Evolutionary conservation across 2,329 filamentous ascomycete species (phyloP), one percentile per base, ranked within the genome.

Genomic region (Pseudocercospora musae): DNA sequence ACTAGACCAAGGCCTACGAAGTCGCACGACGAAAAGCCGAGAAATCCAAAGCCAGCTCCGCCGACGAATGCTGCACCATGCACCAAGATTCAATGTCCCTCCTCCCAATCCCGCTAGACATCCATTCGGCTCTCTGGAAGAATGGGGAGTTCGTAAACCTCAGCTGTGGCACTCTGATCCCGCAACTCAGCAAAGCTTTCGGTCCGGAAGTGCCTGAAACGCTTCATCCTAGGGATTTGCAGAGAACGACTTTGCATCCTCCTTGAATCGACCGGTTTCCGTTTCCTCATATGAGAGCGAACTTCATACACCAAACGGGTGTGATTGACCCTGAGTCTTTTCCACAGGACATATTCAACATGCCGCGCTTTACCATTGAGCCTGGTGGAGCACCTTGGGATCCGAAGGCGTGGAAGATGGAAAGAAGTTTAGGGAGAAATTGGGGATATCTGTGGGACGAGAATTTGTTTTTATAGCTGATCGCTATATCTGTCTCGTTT

Each of bases 241-340:
- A 79, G 58, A 67, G 72, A 7, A 68, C 66, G 1, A 70, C 71
- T 3, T 66, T 74, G 20, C 77, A 79, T 64, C 72, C 72, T 21
- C 68, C 70, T 0, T 79, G 76, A 75, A 73, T 79, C 50, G 78
- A 79, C 61, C 71, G 76, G n/a, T 75, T 79, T 29, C 77, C 77
- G 0, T 78, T 78, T 54, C 77, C 76, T 5, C 70, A 69, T 25
- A 73, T 79, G 70, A 67, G 78, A n/a, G 75, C 79, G 54, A 74
- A 72, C 53, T 60, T 79, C 50, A 79, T 79, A 42, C n/a, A 21
- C n/a, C 18, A 62, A n/a, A 11, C 52, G 9, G 62, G 58, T 13
- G 44, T 62, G 8, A 61, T 79, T 42, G 74, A 80, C 63, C 71
- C 76, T 21, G 76, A 78, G 23, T 74, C 77, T 15, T 70, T 79